Evolutionary conservation across 2,329 filamentous ascomycete species (phyloP), one percentile per base, ranked within the genome.

Genomic region (Penicillium sp.): DNA sequence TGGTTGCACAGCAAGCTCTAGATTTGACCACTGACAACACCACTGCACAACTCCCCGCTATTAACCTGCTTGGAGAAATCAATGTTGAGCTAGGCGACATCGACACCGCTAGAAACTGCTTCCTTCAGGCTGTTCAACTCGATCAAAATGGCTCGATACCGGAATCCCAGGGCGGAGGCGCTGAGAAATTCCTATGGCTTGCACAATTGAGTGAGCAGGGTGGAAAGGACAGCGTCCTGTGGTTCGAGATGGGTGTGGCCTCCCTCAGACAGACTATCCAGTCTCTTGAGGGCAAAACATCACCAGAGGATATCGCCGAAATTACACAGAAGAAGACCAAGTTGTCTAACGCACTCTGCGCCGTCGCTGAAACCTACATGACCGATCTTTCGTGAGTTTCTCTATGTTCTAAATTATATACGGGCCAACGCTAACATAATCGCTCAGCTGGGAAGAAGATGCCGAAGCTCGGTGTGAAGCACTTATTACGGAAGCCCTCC

Each of bases 281-380:
- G 65, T 76, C 76, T 14, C 74, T 93, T 20, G 83, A 86, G 61
- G 81, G 79, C 55, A 77, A 75, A 32, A 61, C 74, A 57, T 68
- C 72, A 61, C 55, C 73, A 16, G 59, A 75, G 61, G 65, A 75
- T 38, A 62, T 69, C 24, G 59, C 77, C 24, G 67, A 79, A 35
- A 50, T 86, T 39, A 82, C 87, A 29, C 89, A 92, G 74, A 90
- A 90, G 79, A 88, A 88, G 72, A 81, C 82, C 62, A 94, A 94
- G 75, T 81, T 97, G 35, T 90, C 92, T 2, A 91, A 91, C 65
- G 90, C 92, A n/a, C 82, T 99, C 35, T 99, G 95, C 75, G 91
- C 90, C 29, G 90, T 97, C 58, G 87, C 90, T 7, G 94, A 99
- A 78, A 91, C 99, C 48, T 99, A 97, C 80, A 99, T 99, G 94